Evolutionary conservation across 495 filamentous ascomycete species (phyloP), one percentile per base, ranked within the genome.

Genomic region (Talaromyces borbonicus): DNA sequence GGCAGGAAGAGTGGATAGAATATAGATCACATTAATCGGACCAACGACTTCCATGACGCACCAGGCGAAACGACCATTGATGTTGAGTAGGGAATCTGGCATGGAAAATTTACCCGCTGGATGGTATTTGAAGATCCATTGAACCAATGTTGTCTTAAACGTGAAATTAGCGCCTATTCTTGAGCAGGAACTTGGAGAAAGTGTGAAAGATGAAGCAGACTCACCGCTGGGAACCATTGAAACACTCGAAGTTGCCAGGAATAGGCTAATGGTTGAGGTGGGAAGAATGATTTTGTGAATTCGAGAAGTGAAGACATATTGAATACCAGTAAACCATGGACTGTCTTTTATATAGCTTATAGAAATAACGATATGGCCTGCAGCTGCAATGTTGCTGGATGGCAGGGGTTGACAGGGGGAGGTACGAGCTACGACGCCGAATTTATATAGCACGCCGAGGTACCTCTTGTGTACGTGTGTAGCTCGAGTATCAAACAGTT

Each of bases 31-130:
- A 32, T 79, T 82, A 2, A 85, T 49, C 41, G 89, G 84, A 40
- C 84, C 87, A 14, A 81, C 77, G 11, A 77, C 65, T 63, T 98
- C 92, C 89, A 96, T 95, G 4, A 75, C 70, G 5, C 79, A 74
- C 92, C 92, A 98, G 43, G 75, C 87, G 23, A 85, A 67, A 50
- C 84, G 84, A 50, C 92, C 92, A n/a, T 88, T 87, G 22, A 97
- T 58, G 62, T 98, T 97, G 63, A 93, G 69, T 12, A 65, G 67
- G 31, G 79, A 87, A 4, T 61, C 49, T 8, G 72, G 65, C 41
- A 67, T 55, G 8, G 87, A 94, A n/a, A 87, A 92, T 63, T 97
- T 97, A 52, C 92, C 92, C 26, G 78, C 75, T 24, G 72, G 73
- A 60, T 89, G 83, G 67, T 72, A 86, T 24, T 75, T 64, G 7